Evolutionary conservation across 306 rosid species (phyloP), one percentile per base, ranked within the genome.

Genomic region (Vigna mungo): DNA sequence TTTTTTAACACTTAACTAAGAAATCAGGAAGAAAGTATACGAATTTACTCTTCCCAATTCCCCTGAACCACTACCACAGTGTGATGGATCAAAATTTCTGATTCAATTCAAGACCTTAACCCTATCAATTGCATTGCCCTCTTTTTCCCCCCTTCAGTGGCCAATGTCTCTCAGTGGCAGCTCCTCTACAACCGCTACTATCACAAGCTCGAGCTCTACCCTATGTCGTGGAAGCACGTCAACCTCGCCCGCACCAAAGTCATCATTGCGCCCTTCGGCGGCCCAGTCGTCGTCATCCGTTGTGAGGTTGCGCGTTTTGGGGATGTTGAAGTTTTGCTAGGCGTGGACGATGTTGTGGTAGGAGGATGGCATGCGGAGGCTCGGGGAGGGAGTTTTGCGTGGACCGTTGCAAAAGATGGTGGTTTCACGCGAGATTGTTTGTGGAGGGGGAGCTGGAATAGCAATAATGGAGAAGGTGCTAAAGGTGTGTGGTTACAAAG

Each of bases 161-260:
- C 97, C 17, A 92, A 86, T 86, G 94, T 92, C 36, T 94, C 98
- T 94, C 4, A 94, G 80, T 94, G 98, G 98, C 97, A 90, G 84
- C 97, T 92, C 77, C 97, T 94, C 84, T 89, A 88, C 88, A 92
- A 94, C 67, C 93, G 97, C 2, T 94, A 84, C 87, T 92, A 94
- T 82, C 92, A 97, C 0, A 92, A 94, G 78, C 96, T 97, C 5
- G 95, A 94, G 71, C 80, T 92, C 54, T 89, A 88, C 85, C 90
- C 85, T 6, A 86, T 94, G 93, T 71, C 47, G 14, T 94, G 98
- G 98, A 89, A 73, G 68, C 86, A 90, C 85, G 80, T 94, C n/a
- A 97, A 94, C 83, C 93, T 94, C 14, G 85, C 87, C 81, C 92
- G 98, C 71, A 88, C 90, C 85, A 92, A 88, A 63, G 93, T 94